Evolutionary conservation across 2,329 filamentous ascomycete genomes (phyloP), one percentile per base, ranked within the genome.

Genomic region (Elsinoe necatrix): DNA sequence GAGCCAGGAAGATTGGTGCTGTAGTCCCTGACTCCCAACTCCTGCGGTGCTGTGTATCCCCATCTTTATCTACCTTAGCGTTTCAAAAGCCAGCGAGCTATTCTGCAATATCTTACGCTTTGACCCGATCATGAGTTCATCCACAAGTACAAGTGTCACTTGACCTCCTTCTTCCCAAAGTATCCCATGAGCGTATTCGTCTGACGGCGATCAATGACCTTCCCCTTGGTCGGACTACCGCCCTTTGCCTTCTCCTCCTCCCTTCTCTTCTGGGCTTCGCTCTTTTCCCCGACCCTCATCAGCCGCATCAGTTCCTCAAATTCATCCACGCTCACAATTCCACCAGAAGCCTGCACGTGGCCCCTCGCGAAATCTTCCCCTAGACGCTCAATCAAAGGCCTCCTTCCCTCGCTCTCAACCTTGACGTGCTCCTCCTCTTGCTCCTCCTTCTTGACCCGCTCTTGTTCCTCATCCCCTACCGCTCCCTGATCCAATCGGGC

Each of bases 1-100:
- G 86, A 93, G 72, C 89, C 89, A 12, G 88, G 84, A 31, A 79
- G 84, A 65, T 72, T 95, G 66, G 81, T 95, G 31, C 66, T 81
- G 62, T 79, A 70, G 62, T 48, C 27, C 25, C 29, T 37, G n/a
- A n/a, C 37, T 29, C 55, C 54, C 37, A 12, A 20, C 55, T 47
- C 18, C 21, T 18, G 18, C 6, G 29, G 25, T 52, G 20, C 25
- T 52, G 31, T 52, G 25, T 29, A 34, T 34, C 21, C 31, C 41
- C 42, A 47, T 50, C 52, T 51, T 27, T 23, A 39, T 27, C 55
- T 37, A 50, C 47, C 54, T 47, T 37, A 37, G 34, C 34, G 34
- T 37, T 57, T 45, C 39, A 20, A 45, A 47, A 37, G 41, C 37
- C 55, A 57, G 54, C 55, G 55, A 52, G 50, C 45, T 41, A n/a